Evolutionary conservation across 768 basidiomycete species (phyloP).

Genomic region (Candolleomyces aberdarensis): DNA sequence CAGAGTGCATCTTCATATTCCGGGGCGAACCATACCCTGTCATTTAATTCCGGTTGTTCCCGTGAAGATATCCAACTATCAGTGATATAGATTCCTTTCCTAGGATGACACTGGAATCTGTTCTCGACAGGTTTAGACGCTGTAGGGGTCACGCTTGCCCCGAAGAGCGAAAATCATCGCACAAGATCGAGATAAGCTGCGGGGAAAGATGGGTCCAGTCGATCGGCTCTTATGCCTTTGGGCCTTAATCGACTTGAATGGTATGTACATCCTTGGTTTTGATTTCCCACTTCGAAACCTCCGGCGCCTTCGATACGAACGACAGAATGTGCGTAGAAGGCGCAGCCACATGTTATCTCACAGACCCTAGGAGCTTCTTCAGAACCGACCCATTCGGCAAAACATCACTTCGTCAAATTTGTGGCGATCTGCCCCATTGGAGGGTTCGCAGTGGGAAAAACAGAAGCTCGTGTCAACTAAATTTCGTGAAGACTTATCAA

Average conservation of each 20-base stretch:
- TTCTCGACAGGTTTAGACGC: slow-evolving; percentile 3
- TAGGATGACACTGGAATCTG: neutral
- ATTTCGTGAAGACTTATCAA: no score
- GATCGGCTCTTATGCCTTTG: slow-evolving; percentile 2
- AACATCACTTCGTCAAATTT: neutral
- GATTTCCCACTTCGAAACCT: slow-evolving; percentile 1
- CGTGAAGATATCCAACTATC: neutral
- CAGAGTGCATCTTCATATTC: slow-evolving; percentile 1
- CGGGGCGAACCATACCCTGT: neutral
- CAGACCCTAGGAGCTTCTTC: neutral
- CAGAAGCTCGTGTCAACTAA: neutral
- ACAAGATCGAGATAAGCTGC: slow-evolving; percentile 11
- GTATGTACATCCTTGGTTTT: neutral
- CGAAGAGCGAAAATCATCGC: slow-evolving; percentile 20
- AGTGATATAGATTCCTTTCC: neutral
- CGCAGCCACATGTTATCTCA: neutral
- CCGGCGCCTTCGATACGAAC: slow-evolving; percentile 1
- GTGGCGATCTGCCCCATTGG: neutral
- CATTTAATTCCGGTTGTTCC: slow-evolving; percentile 3
- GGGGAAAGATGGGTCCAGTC: neutral
- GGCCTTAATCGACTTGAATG: slow-evolving; percentile 2
- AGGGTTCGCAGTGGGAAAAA: neutral
- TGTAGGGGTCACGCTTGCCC: slow-evolving; percentile 11
- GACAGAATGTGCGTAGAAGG: neutral
- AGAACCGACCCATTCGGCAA: slow-evolving; percentile 10